phyloP scores from a whole-genome alignment of 108 stramenopile species.

The Discostella pseudostelligera region DNA sequence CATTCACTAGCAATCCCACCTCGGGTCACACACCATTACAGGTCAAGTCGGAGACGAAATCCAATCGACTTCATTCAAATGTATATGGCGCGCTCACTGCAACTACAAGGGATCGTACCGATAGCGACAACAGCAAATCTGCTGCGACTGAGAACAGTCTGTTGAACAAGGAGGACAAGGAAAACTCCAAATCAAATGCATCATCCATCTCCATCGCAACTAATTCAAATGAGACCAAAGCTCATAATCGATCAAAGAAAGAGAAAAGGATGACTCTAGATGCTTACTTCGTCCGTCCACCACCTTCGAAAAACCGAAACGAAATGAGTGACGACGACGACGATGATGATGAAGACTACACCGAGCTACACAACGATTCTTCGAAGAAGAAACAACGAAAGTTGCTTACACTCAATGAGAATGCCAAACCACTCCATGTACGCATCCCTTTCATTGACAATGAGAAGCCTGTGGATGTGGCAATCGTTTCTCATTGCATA shows the following conservation, averaged over 20 bases:
- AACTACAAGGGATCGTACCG: no score
- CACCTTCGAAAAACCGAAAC: not conserved
- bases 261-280: conserved; percentile 2
- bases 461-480: not conserved
- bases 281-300: not conserved
- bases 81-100: no score
- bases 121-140: no score
- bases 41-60: no score
- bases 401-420: conserved; percentile 4
- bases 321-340: not conserved
- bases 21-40: no score
- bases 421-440: conserved; percentile 3
- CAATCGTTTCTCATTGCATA: conserved; percentile 4
- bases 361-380: not conserved
- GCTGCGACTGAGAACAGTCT: no score
- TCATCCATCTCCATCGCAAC: no score
- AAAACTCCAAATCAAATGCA: no score
- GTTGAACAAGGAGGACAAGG: no score
- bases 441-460: conserved; percentile 6
- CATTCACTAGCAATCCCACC: no score
- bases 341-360: not conserved
- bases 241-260: not conserved
- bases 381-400: conserved; percentile 11
- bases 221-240: no score
- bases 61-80: no score